Percentiles rank a stretch among this genome's conserved stretches.
Conservation (phyloP, 176 grass and related monocot species). For the Lolium perenne region DNA sequence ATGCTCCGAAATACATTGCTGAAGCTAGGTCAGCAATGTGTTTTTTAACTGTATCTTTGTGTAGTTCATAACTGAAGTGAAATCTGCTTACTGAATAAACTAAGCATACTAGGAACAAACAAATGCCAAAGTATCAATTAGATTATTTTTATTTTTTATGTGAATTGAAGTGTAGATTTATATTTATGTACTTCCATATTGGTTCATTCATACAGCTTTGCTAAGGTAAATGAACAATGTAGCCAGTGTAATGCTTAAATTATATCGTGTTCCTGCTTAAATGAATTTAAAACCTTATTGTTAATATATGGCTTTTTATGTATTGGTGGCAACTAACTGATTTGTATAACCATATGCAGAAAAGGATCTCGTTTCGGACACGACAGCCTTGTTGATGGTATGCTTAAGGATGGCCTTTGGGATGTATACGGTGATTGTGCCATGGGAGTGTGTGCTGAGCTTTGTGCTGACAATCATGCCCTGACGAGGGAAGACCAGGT, state of each 20-base stretch:
- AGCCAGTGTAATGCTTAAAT: background rate
- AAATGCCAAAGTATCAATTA: background rate
- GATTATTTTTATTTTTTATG: background rate
- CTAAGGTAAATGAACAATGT: background rate
- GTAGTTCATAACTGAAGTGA: background rate
- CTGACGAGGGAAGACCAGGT: constrained; percentile 91
- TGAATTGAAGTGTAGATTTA: background rate
- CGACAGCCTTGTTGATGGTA: constrained; percentile 80
- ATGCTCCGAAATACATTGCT: constrained; percentile 88
- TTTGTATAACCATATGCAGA: constrained; percentile 47
- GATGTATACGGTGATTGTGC: constrained; percentile 81
- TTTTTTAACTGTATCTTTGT: constrained; percentile 1
- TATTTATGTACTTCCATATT: background rate
- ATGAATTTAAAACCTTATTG: background rate
- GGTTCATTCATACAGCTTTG: background rate
- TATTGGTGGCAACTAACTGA: background rate
- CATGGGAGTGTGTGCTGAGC: constrained; percentile 87
- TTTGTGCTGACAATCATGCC: constrained; percentile 82
- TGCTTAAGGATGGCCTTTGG: constrained; percentile 93
- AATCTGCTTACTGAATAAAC: background rate
- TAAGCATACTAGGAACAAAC: background rate
- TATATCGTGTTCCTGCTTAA: constrained; percentile 27
- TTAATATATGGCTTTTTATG: constrained; percentile 5
- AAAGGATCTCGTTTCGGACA: constrained; percentile 89
- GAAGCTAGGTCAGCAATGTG: constrained; percentile 71